Conservation (phyloP, 371 early-diverging fungal genomes). For the Lichtheimia hyalospora region DNA sequence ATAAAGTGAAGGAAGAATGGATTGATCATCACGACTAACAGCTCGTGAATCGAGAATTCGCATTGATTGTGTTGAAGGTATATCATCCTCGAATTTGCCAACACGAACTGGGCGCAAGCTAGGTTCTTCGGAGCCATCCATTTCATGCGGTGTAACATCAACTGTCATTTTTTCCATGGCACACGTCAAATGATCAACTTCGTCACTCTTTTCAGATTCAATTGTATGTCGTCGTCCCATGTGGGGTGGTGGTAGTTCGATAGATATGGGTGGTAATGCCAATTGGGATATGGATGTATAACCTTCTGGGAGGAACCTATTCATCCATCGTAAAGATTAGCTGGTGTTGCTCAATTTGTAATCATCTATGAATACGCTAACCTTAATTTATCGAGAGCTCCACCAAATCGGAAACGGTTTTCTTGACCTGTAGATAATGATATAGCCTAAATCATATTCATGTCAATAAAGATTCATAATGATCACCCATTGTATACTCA, state of each 20-base stretch:
- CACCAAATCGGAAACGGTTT: slow-evolving; percentile 41
- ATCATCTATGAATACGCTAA: slow-evolving; percentile 8
- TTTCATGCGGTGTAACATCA: neutral
- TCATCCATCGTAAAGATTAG: neutral
- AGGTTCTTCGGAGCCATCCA: slow-evolving; percentile 8
- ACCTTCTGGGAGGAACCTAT: slow-evolving; percentile 31
- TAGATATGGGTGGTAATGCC: neutral
- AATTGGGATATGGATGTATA: slow-evolving; percentile 25
- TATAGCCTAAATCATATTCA: slow-evolving; percentile 21
- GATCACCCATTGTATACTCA: slow-evolving; percentile 9
- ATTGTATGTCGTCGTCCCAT: slow-evolving; percentile 10
- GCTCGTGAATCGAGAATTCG: slow-evolving; percentile 1
- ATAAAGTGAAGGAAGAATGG: slow-evolving; percentile 30
- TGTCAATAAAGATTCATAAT: neutral
- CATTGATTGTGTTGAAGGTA: neutral
- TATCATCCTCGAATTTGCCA: neutral
- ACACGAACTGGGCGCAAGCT: slow-evolving; percentile 4
- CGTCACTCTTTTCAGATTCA: slow-evolving; percentile 6
- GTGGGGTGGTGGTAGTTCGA: slow-evolving; percentile 25
- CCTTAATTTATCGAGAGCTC: slow-evolving; percentile 32
- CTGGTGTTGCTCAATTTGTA: neutral
- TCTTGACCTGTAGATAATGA: slow-evolving; percentile 46
- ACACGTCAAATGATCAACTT: slow-evolving; percentile 5
- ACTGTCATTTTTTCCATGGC: slow-evolving; percentile 18
- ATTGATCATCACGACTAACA: slow-evolving; percentile 3